Percentiles rank a stretch among this genome's conserved stretches.
Conservation (phyloP, 2,329 filamentous ascomycete genomes). For the Sarocladium kiliense region DNA sequence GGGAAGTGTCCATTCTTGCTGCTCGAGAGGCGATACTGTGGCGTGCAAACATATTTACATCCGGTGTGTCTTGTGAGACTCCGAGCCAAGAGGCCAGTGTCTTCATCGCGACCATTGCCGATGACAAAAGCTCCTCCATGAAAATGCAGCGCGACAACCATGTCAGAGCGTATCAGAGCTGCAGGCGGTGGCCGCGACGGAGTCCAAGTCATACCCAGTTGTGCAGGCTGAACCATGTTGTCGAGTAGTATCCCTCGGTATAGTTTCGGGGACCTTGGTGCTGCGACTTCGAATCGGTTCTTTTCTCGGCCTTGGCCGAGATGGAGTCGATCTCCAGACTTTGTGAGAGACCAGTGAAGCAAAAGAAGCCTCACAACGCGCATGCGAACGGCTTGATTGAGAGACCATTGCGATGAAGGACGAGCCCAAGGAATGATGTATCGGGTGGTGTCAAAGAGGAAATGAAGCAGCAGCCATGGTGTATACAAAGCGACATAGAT, state of each 20-base stretch:
- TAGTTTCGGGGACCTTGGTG: constrained; percentile 11
- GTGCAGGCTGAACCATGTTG: constrained; percentile 12
- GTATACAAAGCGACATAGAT: constrained; percentile 3
- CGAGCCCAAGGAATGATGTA: constrained; percentile 9
- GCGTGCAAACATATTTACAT: constrained; percentile 20
- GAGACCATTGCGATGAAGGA: constrained; percentile 7
- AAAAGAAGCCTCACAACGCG: constrained; percentile 11
- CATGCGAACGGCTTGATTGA: constrained; percentile 12
- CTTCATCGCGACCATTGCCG: constrained; percentile 23
- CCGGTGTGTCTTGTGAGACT: constrained; percentile 19
- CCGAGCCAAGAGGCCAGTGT: constrained; percentile 21
- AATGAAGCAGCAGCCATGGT: neutral
- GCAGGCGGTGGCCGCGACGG: constrained; percentile 14
- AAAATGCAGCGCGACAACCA: constrained; percentile 22
- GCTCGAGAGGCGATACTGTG: constrained; percentile 26
- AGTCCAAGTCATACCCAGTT: constrained; percentile 19
- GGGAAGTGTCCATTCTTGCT: constrained; percentile 20
- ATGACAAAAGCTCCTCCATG: constrained; percentile 28
- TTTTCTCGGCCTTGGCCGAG: constrained; percentile 16
- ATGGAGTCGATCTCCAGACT: constrained; percentile 11
- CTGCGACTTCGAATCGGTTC: constrained; percentile 18
- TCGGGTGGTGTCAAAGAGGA: constrained; percentile 3
- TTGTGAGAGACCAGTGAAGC: constrained; percentile 9
- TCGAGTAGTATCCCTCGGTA: constrained; percentile 14
- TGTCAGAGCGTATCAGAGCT: constrained; percentile 4